These are phyloP conservation scores for Rhizopus delemar DNA, from an alignment of 371 early-diverging fungal genomes.

Conservation along the genomic window DNA sequence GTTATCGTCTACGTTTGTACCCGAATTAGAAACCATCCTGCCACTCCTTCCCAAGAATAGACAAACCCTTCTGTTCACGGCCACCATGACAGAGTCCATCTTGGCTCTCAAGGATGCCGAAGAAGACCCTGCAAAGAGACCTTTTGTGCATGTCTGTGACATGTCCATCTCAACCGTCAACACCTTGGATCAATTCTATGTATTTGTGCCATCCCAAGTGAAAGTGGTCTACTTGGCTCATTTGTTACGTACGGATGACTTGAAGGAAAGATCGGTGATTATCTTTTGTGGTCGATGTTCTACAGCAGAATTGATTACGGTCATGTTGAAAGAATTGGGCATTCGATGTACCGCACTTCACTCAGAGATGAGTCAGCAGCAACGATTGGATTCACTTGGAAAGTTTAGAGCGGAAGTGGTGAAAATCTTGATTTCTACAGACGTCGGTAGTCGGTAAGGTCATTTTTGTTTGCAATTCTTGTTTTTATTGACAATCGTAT, in stretches of 20 bases:
- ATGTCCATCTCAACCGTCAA: conserved; percentile 80
- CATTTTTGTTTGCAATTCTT: not conserved
- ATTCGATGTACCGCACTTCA: conserved; percentile 90
- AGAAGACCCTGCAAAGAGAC: conserved; percentile 50
- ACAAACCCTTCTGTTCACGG: conserved; percentile 93
- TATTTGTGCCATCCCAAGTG: conserved; percentile 93
- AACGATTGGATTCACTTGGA: conserved; percentile 87
- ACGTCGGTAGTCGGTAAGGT: conserved; percentile 90
- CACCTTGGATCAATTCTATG: conserved; percentile 86
- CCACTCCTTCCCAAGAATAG: conserved; percentile 76
- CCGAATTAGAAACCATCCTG: conserved; percentile 84
- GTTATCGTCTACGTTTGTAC: conserved; percentile 78
- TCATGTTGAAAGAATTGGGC: conserved; percentile 87
- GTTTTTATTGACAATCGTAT: conserved; percentile 26
- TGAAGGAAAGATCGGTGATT: conserved; percentile 79
- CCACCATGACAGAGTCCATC: conserved; percentile 93
- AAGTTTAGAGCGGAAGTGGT: conserved; percentile 89
- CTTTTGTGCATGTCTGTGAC: conserved; percentile 83
- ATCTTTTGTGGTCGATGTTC: conserved; percentile 88
- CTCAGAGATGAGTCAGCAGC: conserved; percentile 90
- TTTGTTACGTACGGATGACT: conserved; percentile 70
- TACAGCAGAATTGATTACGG: conserved; percentile 79
- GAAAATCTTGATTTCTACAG: conserved; percentile 92
- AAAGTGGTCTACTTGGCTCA: conserved; percentile 88
- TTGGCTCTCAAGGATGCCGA: conserved; percentile 55